A percentile compares a stretch with the other conserved stretches of the same genome.
phyloP scores from a whole-genome alignment of 495 filamentous ascomycete species.

The Polyplosphaeria fusca region DNA sequence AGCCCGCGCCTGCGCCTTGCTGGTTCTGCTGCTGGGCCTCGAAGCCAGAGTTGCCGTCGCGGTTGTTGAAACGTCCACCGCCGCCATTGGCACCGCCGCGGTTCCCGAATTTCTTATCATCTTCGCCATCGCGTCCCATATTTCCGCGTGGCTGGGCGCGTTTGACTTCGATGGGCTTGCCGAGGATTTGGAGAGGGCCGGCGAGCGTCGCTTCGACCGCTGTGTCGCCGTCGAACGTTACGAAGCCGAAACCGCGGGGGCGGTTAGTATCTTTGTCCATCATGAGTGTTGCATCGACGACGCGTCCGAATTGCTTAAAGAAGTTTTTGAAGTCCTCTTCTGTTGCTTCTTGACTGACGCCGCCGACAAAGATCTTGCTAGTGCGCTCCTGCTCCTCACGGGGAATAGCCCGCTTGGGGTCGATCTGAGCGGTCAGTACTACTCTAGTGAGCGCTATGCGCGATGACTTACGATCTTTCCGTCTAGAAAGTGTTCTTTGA shows the following conservation, averaged over 20 bases:
- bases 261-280: slow-evolving; percentile 99
- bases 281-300: slow-evolving; percentile 97
- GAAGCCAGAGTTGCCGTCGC: slow-evolving; percentile 40
- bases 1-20: slow-evolving; percentile 25
- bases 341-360: slow-evolving; percentile 93
- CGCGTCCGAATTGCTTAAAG: slow-evolving; percentile 92
- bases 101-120: slow-evolving; percentile 45
- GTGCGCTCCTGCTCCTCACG: slow-evolving; percentile 97
- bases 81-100: slow-evolving; percentile 42
- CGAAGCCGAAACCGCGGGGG: slow-evolving; percentile 96
- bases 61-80: not conserved
- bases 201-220: slow-evolving; percentile 87
- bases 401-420: slow-evolving; percentile 95
- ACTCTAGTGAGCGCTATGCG: too few relatives aligned
- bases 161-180: slow-evolving; percentile 97
- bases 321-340: slow-evolving; percentile 95
- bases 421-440: slow-evolving; percentile 61
- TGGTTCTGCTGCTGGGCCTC: slow-evolving; percentile 39
- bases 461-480: slow-evolving; percentile 86
- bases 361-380: slow-evolving; percentile 96
- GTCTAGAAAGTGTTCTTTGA: slow-evolving; percentile 97
- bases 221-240: slow-evolving; percentile 94
- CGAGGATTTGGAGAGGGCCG: slow-evolving; percentile 80
- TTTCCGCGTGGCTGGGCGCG: slow-evolving; percentile 95
- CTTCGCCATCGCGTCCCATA: slow-evolving; percentile 83